These are phyloP conservation scores for Lagenaria siceraria DNA, from an alignment of 306 rosid genomes.

Conservation along the genomic window DNA sequence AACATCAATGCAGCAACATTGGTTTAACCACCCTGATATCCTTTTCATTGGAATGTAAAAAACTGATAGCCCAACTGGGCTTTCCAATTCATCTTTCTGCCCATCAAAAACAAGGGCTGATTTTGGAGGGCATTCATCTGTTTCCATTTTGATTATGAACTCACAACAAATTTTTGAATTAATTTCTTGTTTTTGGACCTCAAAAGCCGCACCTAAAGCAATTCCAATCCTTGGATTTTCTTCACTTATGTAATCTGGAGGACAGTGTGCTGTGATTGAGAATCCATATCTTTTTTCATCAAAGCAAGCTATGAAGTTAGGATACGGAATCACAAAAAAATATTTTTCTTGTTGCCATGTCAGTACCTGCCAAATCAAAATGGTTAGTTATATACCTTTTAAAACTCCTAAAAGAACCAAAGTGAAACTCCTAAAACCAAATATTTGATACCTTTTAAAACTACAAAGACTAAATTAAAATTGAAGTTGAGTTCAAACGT, in stretches of 20 bases:
- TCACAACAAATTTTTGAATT: not conserved
- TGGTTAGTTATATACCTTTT: too few species aligned
- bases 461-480: too few species aligned
- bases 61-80: not conserved
- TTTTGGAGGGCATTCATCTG: conserved; percentile 1
- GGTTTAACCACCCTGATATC: not conserved
- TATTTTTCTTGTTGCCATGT: conserved; percentile 8
- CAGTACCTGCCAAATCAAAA: not conserved
- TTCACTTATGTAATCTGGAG: not conserved
- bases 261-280: not conserved
- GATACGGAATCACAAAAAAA: not conserved
- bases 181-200: not conserved
- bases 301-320: not conserved
- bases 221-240: conserved; percentile 11
- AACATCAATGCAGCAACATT: not conserved
- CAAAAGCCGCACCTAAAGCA: conserved; percentile 7
- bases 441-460: too few species aligned
- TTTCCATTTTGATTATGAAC: not conserved
- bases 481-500: too few species aligned
- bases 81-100: not conserved
- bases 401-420: too few species aligned
- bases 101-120: not conserved
- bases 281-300: not conserved
- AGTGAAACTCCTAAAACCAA: too few species aligned
- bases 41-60: conserved; percentile 1